These are phyloP conservation scores for Metarhizium guizhouense DNA, from an alignment of 2,329 filamentous ascomycete species.

Conservation along the genomic window DNA sequence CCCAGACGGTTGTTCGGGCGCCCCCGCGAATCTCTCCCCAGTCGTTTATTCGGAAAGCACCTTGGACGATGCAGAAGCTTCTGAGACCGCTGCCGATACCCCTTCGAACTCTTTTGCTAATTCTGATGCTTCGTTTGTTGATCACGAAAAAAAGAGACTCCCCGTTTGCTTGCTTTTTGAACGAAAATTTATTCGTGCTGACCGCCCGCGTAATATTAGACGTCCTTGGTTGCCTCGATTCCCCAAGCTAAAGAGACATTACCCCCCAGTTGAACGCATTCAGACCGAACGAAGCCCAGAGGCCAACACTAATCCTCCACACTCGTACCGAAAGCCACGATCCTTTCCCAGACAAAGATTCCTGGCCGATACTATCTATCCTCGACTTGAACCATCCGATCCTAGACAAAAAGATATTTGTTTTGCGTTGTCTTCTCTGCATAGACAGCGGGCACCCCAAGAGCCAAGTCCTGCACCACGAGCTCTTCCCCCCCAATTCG, in stretches of 20 bases:
- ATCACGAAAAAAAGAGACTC: background rate
- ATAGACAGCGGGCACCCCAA: background rate
- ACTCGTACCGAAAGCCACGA: background rate
- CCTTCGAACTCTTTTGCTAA: background rate
- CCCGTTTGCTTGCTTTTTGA: background rate
- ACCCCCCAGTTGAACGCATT: background rate
- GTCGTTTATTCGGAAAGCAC: too few relatives aligned
- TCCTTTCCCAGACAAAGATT: slow-evolving; percentile 1
- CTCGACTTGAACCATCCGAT: background rate
- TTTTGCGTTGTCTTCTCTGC: background rate
- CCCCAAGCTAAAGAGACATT: background rate
- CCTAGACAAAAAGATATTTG: background rate
- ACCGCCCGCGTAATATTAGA: slow-evolving; percentile 3
- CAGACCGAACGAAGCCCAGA: background rate
- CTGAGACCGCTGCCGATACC: too few relatives aligned
- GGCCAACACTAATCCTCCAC: background rate
- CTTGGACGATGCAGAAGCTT: too few relatives aligned
- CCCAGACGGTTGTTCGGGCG: background rate
- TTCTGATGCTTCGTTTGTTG: background rate
- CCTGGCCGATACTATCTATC: slow-evolving; percentile 4
- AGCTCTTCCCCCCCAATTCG: slow-evolving; percentile 6
- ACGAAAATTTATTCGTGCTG: background rate
- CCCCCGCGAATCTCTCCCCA: background rate
- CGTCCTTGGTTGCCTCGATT: slow-evolving; percentile 6
- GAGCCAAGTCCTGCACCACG: background rate